phyloP scores from a whole-genome alignment of 805 yeast genomes.

The Maudiozyma bulderi region DNA sequence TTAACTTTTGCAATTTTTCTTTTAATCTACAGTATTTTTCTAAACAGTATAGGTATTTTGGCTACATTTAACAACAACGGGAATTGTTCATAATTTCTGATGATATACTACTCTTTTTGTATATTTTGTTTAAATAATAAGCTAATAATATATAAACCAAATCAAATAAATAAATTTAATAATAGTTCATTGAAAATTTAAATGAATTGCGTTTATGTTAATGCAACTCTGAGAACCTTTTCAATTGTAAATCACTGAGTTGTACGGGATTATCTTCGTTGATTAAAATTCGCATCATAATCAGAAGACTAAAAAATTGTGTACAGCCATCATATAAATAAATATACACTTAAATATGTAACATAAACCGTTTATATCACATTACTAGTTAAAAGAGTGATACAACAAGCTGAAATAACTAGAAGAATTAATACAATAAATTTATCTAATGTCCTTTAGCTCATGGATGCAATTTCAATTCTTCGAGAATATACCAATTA shows the following conservation, averaged over 20 bases:
- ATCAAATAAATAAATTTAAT: conserved; percentile 4
- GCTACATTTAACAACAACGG: too few species aligned
- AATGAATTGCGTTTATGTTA: background rate
- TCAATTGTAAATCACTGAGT: too few species aligned
- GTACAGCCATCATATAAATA: too few species aligned
- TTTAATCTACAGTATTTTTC: background rate
- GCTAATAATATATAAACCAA: background rate
- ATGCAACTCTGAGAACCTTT: too few species aligned
- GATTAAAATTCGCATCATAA: too few species aligned
- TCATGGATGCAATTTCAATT: conserved; percentile 79
- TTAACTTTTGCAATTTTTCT: background rate
- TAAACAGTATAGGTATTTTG: background rate
- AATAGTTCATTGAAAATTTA: background rate
- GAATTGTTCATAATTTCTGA: background rate
- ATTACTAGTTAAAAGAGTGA: background rate
- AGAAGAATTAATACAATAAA: background rate
- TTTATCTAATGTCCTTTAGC: conserved; percentile 13
- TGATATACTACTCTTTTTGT: background rate
- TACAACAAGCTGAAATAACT: background rate
- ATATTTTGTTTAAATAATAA: conserved; percentile 4
- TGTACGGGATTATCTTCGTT: too few species aligned
- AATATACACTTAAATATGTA: too few species aligned
- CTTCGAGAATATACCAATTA: conserved; percentile 71
- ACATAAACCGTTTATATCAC: too few species aligned
- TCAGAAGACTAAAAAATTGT: too few species aligned